A percentile compares a stretch with the other conserved stretches of the same genome.
Conservation (phyloP, 768 basidiomycete genomes). For the Mycena belliarum region DNA sequence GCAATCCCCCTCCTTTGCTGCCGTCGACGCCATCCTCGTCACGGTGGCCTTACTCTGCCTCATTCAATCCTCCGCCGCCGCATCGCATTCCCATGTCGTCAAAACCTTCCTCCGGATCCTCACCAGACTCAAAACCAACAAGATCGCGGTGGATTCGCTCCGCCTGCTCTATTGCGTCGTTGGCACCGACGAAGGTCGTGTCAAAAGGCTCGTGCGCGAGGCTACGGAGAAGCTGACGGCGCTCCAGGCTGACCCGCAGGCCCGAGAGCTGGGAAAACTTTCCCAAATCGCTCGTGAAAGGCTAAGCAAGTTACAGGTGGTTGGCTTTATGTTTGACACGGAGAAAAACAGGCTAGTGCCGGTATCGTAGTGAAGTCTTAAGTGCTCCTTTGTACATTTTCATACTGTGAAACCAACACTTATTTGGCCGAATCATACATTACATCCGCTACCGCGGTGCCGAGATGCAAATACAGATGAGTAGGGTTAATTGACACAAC, state of each 20-base stretch:
- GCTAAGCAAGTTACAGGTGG: background rate
- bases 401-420: no score
- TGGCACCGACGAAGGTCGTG: background rate
- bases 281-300: background rate
- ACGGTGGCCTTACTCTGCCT: background rate
- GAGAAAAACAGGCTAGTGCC: no score
- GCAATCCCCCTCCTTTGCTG: background rate
- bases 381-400: no score
- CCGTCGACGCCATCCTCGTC: conserved; percentile 7
- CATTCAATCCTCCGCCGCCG: conserved; percentile 3
- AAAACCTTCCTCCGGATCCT: conserved; percentile 4
- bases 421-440: no score
- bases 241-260: background rate
- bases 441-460: no score
- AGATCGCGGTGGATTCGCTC: background rate
- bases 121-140: background rate
- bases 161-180: background rate
- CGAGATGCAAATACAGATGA: no score
- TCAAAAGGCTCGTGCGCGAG: background rate
- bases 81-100: background rate
- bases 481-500: no score
- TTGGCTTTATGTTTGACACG: background rate
- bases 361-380: no score
- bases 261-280: background rate
- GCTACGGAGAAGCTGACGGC: background rate